These are phyloP conservation scores for Cladophialophora chaetospira DNA, from an alignment of 2,329 filamentous ascomycete genomes.

Conservation along the genomic window DNA sequence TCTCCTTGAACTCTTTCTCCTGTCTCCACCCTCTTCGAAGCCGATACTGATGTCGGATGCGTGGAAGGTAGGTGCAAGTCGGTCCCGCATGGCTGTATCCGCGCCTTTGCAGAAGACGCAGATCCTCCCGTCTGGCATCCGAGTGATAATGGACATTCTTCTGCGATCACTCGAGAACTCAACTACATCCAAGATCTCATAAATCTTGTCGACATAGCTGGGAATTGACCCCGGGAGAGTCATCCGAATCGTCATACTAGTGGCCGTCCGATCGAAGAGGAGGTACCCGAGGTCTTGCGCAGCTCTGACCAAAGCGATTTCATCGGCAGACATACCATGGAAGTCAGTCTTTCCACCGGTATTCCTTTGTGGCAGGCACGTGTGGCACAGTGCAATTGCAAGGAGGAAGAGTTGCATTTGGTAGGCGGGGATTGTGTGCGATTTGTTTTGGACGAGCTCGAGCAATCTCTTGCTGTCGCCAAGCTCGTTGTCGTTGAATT, in stretches of 20 bases:
- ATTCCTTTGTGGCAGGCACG: slow-evolving; percentile 74
- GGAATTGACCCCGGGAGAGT: slow-evolving; percentile 54
- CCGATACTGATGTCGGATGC: slow-evolving; percentile 68
- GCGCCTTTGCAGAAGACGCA: slow-evolving; percentile 86
- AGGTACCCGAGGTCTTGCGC: slow-evolving; percentile 78
- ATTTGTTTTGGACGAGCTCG: slow-evolving; percentile 71
- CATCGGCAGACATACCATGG: slow-evolving; percentile 83
- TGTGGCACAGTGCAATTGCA: slow-evolving; percentile 81
- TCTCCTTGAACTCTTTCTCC: slow-evolving; percentile 67
- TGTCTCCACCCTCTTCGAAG: slow-evolving; percentile 70
- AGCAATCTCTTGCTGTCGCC: slow-evolving; percentile 68
- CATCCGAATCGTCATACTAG: slow-evolving; percentile 68
- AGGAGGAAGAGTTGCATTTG: slow-evolving; percentile 78
- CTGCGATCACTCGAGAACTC: slow-evolving; percentile 87
- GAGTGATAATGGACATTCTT: slow-evolving; percentile 82
- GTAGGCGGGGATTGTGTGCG: slow-evolving; percentile 72
- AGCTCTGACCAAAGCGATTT: slow-evolving; percentile 78
- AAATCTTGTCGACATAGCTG: slow-evolving; percentile 65
- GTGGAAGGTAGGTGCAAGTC: too few relatives aligned
- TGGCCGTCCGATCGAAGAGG: slow-evolving; percentile 70
- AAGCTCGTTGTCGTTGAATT: slow-evolving; percentile 49
- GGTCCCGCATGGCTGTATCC: slow-evolving; percentile 74
- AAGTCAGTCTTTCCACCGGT: slow-evolving; percentile 70
- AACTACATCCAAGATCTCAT: slow-evolving; percentile 79
- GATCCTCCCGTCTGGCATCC: slow-evolving; percentile 76